phyloP scores from a whole-genome alignment of 2,329 filamentous ascomycete genomes.

The Neonectria ditissima region DNA sequence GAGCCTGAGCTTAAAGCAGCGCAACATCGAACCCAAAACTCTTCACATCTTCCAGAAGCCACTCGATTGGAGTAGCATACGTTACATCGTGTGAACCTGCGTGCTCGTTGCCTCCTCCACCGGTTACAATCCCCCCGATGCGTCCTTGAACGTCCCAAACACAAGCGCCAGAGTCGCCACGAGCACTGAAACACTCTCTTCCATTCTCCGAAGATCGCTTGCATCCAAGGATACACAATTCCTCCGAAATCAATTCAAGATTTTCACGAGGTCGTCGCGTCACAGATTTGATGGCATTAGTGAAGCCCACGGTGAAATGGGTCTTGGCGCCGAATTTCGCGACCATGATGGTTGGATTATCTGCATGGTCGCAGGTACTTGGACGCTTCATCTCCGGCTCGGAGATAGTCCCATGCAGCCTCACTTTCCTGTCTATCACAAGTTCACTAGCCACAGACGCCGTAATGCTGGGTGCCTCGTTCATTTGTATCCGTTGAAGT shows the following conservation, averaged over 20 bases:
- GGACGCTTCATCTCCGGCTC: conserved; percentile 6
- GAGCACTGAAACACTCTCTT: accelerated
- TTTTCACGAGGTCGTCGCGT: neutral
- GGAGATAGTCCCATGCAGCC: neutral
- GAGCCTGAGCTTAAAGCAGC: conserved; percentile 25
- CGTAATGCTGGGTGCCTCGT: neutral
- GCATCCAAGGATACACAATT: conserved; percentile 20
- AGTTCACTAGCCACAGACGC: neutral
- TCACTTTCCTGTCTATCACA: neutral
- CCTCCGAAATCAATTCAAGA: neutral
- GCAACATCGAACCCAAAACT: conserved; percentile 13
- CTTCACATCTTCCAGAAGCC: conserved; percentile 24
- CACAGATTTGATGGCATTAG: conserved; percentile 12
- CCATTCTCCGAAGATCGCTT: neutral
- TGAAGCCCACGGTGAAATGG: neutral
- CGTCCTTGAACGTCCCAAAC: conserved; percentile 10
- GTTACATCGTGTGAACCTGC: neutral
- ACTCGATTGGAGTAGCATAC: conserved; percentile 26
- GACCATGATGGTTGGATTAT: neutral
- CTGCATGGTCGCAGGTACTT: neutral
- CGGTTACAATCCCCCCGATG: conserved; percentile 1
- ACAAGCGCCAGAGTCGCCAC: conserved; percentile 16
- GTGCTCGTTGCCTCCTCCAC: neutral
- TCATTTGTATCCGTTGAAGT: neutral
- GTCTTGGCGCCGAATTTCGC: conserved; percentile 3